phyloP scores from a whole-genome alignment of 2,329 filamentous ascomycete species.

The Chaetothyriales sp. region DNA sequence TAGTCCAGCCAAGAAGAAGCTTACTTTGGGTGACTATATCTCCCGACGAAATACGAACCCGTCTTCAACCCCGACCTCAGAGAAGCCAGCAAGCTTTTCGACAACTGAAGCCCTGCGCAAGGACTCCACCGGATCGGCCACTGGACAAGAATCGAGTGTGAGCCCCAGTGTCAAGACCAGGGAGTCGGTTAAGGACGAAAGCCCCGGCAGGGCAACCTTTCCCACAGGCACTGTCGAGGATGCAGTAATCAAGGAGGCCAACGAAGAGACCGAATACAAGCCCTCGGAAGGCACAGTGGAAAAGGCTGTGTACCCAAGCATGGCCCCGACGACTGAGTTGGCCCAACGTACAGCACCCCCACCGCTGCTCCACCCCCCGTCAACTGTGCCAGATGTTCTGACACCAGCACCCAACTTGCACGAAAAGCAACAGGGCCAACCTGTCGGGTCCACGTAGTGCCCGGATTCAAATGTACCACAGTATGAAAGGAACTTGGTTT shows the following conservation, averaged over 20 bases:
- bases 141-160: not conserved
- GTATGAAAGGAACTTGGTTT: not conserved
- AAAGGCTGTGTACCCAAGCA: not conserved
- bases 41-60: conserved; percentile 24
- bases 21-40: conserved; percentile 36
- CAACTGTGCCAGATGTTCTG: not conserved
- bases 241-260: conserved; percentile 6
- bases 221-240: conserved; percentile 3
- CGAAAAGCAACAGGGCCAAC: not conserved
- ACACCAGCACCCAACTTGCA: no score
- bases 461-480: not conserved
- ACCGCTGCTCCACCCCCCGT: not conserved
- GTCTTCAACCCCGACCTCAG: conserved; percentile 23
- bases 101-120: conserved; percentile 2
- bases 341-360: not conserved
- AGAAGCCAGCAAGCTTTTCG: conserved; percentile 23
- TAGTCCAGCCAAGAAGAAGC: conserved; percentile 36
- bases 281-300: conserved; percentile 3
- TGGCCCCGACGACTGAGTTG: not conserved
- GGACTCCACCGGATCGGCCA: conserved; percentile 2
- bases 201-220: conserved; percentile 1
- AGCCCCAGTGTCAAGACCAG: not conserved
- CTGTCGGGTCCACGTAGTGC: not conserved
- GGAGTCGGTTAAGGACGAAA: conserved; percentile 2
- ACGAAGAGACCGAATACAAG: conserved; percentile 9